Evolutionary conservation across 2,329 filamentous ascomycete species (phyloP).

Genomic region (Trichoderma sp.): DNA sequence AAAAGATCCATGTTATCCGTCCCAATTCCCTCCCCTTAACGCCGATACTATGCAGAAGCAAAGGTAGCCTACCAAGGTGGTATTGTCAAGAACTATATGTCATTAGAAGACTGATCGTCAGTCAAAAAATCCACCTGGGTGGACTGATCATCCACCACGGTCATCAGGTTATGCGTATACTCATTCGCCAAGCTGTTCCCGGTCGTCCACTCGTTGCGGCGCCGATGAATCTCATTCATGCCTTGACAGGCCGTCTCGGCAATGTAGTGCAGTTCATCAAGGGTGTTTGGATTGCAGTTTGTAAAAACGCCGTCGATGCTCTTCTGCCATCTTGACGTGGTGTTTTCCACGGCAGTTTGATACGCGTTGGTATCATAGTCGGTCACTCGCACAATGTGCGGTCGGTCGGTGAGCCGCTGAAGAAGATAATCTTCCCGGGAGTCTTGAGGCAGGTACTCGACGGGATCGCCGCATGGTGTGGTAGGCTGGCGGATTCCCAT

Average conservation of each 20-base stretch:
- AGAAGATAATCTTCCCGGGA: constrained; percentile 28
- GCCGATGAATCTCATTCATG: constrained; percentile 42
- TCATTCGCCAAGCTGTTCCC: constrained; percentile 32
- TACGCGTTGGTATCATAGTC: constrained; percentile 39
- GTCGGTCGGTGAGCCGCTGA: constrained; percentile 27
- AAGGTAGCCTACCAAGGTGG: neutral
- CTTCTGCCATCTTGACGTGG: constrained; percentile 41
- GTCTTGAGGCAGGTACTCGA: constrained; percentile 35
- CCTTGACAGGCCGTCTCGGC: constrained; percentile 43
- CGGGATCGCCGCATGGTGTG: constrained; percentile 31
- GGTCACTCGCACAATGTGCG: constrained; percentile 27
- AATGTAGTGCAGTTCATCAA: constrained; percentile 44
- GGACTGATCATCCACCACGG: constrained; percentile 17
- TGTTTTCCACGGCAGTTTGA: constrained; percentile 37
- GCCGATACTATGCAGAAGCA: constrained; percentile 1
- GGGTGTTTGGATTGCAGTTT: constrained; percentile 43
- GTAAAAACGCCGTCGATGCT: constrained; percentile 44
- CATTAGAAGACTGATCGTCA: neutral
- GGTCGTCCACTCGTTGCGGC: constrained; percentile 31
- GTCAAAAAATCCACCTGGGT: constrained; percentile 4
- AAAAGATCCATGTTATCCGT: neutral
- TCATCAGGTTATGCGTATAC: constrained; percentile 31
- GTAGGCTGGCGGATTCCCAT: constrained; percentile 40
- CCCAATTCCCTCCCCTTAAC: neutral
- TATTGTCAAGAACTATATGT: neutral